Conservation (phyloP, 352 stramenopile genomes). For the Albugo candida region DNA sequence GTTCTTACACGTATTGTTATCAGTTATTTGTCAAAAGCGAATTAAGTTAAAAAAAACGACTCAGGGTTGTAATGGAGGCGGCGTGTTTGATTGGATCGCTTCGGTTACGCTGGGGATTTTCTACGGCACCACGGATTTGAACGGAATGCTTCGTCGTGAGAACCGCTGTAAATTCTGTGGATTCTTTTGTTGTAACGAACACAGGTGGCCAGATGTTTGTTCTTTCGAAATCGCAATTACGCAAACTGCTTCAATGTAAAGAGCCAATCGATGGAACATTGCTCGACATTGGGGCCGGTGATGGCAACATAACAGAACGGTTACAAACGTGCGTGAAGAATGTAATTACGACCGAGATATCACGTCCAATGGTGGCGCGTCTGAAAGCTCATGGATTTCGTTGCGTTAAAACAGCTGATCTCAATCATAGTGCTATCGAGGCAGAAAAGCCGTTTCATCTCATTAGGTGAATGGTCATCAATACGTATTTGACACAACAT, state of each 20-base stretch:
- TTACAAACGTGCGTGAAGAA: constrained; percentile 54
- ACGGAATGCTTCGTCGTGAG: constrained; percentile 66
- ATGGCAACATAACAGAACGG: constrained; percentile 63
- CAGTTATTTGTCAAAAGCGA: neutral
- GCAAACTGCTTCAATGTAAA: constrained; percentile 18
- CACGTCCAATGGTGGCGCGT: constrained; percentile 52
- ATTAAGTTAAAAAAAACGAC: neutral
- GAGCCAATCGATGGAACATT: constrained; percentile 16
- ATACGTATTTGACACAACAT: too few relatives aligned
- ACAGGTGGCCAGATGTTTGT: constrained; percentile 79
- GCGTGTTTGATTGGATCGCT: constrained; percentile 35
- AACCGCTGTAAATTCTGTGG: neutral
- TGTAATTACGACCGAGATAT: constrained; percentile 59
- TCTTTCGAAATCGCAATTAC: constrained; percentile 47
- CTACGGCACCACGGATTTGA: constrained; percentile 66
- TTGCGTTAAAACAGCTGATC: constrained; percentile 45
- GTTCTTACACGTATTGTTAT: constrained; percentile 34
- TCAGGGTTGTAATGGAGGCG: constrained; percentile 56
- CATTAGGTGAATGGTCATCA: constrained; percentile 31
- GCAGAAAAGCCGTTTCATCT: constrained; percentile 50
- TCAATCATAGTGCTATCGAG: constrained; percentile 44
- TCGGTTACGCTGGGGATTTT: constrained; percentile 56
- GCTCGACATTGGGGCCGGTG: constrained; percentile 65
- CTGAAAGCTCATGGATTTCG: constrained; percentile 61
- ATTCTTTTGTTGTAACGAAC: neutral